Evolutionary conservation across 306 rosid genomes (phyloP), one percentile per base, ranked within the genome.

Genomic region (Styphnolobium japonicum): DNA sequence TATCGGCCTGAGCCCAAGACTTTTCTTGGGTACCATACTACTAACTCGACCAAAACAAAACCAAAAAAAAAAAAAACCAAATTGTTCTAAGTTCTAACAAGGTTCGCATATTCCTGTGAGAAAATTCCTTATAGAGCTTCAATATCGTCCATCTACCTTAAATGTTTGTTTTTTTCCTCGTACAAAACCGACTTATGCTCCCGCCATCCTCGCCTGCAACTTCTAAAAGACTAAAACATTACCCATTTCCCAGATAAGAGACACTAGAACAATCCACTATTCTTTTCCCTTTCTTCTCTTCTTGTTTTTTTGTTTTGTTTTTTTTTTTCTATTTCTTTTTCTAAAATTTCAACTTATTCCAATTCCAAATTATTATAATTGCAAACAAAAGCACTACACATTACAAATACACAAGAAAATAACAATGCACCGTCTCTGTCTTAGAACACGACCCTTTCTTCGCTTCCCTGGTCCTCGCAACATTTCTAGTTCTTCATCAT

Each of bases 391-490:
- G n/a, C n/a, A n/a, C n/a, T n/a, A n/a, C n/a, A 42, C 63, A 56
- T 52, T 34, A 10, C 51, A 45, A 23, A 25, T 14, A n/a, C n/a
- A n/a, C n/a, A n/a, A n/a, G n/a, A 34, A 16, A 36, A 53, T 21
- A 51, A 77, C 62, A 18, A 91, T 95, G 93, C 87, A 85, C 72
- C 93, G 96, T 62, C 57, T 87, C 79, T 77, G 81, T 78, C 81
- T 71, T 21, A 85, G 86, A 84, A 76, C 80, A 23, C 86, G 82
- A 78, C 80, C 89, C 80, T 51, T 65, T 76, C 74, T 81, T 72
- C 91, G 87, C 73, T 80, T 79, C 67, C 84, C 79, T 82, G 64
- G n/a, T 37, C 84, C 36, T 62, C 88, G 85, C 36, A 65, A 2
- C 11, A 62, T 63, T 51, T 89, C 91, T 29, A 27, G 31, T 9